Percentiles rank a stretch among this genome's conserved stretches.
Evolutionary conservation across 1,284 basidiomycete species (phyloP).

Genomic region (Stereum hirsutum): DNA sequence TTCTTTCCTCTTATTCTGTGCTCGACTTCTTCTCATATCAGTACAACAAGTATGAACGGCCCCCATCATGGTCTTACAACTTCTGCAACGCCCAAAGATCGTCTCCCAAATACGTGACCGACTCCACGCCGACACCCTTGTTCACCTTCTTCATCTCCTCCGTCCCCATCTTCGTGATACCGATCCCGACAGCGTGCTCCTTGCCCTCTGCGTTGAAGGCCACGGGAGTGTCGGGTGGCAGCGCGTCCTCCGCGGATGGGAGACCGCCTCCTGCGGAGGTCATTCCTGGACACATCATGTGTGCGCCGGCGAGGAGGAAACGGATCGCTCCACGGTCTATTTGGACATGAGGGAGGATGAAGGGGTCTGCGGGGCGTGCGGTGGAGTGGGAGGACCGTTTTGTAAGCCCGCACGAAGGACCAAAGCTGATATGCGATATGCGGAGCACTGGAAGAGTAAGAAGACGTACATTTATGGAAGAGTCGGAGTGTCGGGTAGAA

Average conservation of each 20-base stretch:
- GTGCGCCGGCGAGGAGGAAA: constrained; percentile 87
- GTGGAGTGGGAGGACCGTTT: neutral
- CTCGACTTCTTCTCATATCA: too few relatives aligned
- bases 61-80: constrained; percentile 36
- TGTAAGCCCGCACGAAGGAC: neutral
- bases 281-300: constrained; percentile 97
- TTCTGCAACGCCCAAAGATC: constrained; percentile 79
- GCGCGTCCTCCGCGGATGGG: constrained; percentile 62
- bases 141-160: constrained; percentile 88
- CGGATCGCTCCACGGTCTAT: constrained; percentile 98
- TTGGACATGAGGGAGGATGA: constrained; percentile 80
- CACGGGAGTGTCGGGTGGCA: constrained; percentile 69
- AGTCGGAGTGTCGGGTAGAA: constrained; percentile 84
- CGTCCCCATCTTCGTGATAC: constrained; percentile 74
- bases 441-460: constrained; percentile 3
- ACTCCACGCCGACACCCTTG: constrained; percentile 89
- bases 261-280: constrained; percentile 88
- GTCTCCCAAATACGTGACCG: constrained; percentile 80
- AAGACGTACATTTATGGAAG: constrained; percentile 79
- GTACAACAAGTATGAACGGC: constrained; percentile 2
- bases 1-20: too few relatives aligned
- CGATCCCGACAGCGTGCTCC: constrained; percentile 85
- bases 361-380: constrained; percentile 60
- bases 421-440: constrained; percentile 2
- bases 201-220: constrained; percentile 96